phyloP scores from a whole-genome alignment of 108 stramenopile genomes.

The Licmophora abbreviata region DNA sequence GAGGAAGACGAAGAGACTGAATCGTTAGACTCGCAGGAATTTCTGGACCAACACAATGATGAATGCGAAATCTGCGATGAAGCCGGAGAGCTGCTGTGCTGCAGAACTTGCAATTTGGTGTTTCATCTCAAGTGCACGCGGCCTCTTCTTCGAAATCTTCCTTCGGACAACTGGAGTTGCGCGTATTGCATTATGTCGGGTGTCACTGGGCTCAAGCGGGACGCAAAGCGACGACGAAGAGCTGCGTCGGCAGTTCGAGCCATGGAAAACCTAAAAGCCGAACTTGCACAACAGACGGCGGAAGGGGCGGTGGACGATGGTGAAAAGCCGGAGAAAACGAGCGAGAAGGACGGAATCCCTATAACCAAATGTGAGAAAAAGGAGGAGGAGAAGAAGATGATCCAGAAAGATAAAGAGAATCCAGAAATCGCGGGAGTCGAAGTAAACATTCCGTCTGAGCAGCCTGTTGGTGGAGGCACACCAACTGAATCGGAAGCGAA shows the following conservation, averaged over 20 bases:
- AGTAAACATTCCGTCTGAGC: too few species aligned
- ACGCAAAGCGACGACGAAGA: constrained; percentile 42
- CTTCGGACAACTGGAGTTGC: constrained; percentile 63
- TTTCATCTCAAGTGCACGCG: constrained; percentile 88
- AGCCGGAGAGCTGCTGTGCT: constrained; percentile 78
- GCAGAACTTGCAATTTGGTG: constrained; percentile 86
- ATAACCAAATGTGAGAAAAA: neutral
- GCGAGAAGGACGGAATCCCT: neutral
- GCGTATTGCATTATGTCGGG: constrained; percentile 62
- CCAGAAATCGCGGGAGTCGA: too few species aligned
- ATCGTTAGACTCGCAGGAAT: constrained; percentile 54
- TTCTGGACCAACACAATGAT: constrained; percentile 83
- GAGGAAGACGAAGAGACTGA: constrained; percentile 9
- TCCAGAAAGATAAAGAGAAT: constrained; percentile 2
- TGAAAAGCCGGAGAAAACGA: neutral
- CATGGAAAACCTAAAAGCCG: constrained; percentile 51
- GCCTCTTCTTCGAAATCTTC: constrained; percentile 46
- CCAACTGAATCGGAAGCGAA: constrained; percentile 3
- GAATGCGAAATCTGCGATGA: constrained; percentile 82
- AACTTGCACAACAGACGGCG: constrained; percentile 8
- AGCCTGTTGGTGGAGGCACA: neutral
- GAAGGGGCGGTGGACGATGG: too few species aligned
- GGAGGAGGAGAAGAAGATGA: neutral
- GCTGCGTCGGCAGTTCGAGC: constrained; percentile 60
- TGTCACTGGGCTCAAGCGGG: constrained; percentile 42